Conservation (phyloP, 371 early-diverging fungal genomes). For the Rhizopus microsporus region DNA sequence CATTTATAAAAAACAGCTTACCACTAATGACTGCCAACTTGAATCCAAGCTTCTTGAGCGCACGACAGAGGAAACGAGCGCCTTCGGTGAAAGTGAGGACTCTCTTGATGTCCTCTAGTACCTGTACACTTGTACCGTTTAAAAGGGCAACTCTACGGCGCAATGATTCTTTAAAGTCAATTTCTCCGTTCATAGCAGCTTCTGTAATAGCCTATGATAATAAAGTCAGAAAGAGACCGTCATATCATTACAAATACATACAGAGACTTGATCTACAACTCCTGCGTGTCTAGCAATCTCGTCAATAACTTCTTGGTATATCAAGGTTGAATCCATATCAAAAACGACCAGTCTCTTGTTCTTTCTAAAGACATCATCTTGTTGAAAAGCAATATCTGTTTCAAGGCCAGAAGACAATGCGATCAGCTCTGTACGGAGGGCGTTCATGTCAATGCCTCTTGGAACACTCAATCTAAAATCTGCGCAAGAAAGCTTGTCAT, state of each 20-base stretch:
- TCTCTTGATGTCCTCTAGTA: conserved; percentile 76
- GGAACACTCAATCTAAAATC: conserved; percentile 83
- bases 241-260: conserved; percentile 38
- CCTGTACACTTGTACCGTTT: conserved; percentile 80
- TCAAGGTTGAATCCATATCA: conserved; percentile 98
- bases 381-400: conserved; percentile 88
- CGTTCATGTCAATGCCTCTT: conserved; percentile 55
- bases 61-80: conserved; percentile 84
- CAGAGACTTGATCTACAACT: conserved; percentile 89
- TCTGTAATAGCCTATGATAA: conserved; percentile 81
- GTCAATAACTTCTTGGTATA: conserved; percentile 98
- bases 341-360: conserved; percentile 94
- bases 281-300: conserved; percentile 93
- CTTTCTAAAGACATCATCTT: conserved; percentile 83
- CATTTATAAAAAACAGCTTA: conserved; percentile 20
- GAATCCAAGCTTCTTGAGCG: conserved; percentile 89
- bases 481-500: conserved; percentile 63
- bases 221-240: not conserved
- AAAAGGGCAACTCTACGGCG: conserved; percentile 85
- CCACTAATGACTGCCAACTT: conserved; percentile 94
- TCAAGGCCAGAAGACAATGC: conserved; percentile 66
- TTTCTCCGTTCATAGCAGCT: conserved; percentile 94
- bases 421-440: conserved; percentile 69
- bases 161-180: conserved; percentile 94
- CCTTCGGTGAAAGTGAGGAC: conserved; percentile 88